Evolutionary conservation across 306 rosid genomes (phyloP), one percentile per base, ranked within the genome.

Genomic region (Urtica urens): DNA sequence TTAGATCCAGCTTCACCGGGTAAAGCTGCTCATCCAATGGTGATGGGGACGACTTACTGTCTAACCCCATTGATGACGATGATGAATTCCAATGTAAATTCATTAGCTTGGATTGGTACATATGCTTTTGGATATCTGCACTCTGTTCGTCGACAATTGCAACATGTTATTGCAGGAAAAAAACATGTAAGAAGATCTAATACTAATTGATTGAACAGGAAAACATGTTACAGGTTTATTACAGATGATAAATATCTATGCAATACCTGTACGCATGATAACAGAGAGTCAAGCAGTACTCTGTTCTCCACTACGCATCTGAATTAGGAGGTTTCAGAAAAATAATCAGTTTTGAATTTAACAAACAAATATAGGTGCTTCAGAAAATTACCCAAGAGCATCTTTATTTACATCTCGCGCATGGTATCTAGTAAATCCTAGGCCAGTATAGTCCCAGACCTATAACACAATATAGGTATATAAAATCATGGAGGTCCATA

Each of bases 401-500:
- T 90, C 93, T 75, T 81, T 90, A 56, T 90, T 61, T 62, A 63
- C 80, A 67, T 90, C 93, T 66, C 77, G 59, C 64, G 97, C 90
- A 53, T 72, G 56, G 42, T 90, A 90, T 68, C 78, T 90, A 34
- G 86, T 84, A 73, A 70, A 81, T 31, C 95, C 97, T 61, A 81
- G 66, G 46, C 93, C 93, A 54, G 93, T 81, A 68, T 84, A 84
- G 64, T 84, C 95, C 95, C 92, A 90, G 40, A 90, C 93, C 97
- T 88, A 78, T 60, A 67, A 48, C 27, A 51, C 48, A 43, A 38
- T 29, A 56, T 28, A 37, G 41, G 62, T 17, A 23, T 46, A 45
- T 10, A 49, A 25, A 49, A 38, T 31, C 34, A 39, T 18, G n/a
- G n/a, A n/a, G n/a, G n/a, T n/a, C n/a, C n/a, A n/a, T n/a, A n/a